Evolutionary conservation across 2,329 filamentous ascomycete genomes (phyloP), one percentile per base, ranked within the genome.

Genomic region (Diaporthe sp.): DNA sequence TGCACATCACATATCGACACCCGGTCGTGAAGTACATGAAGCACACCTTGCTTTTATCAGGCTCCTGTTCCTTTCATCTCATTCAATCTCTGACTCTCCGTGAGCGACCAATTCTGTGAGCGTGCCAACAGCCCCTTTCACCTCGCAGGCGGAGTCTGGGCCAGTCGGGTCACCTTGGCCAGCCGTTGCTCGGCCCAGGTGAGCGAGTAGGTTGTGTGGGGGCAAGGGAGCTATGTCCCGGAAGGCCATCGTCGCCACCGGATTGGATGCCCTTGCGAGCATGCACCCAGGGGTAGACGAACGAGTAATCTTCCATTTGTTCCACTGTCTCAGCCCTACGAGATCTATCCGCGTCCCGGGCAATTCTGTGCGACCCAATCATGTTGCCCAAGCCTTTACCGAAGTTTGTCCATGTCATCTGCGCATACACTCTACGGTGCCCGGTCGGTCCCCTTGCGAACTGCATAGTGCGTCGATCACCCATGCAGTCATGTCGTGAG

Each of bases 311-410:
- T 61, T 51, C 46, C 13, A 55, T 22, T 17, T 25, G 51, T 53
- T 28, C 46, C 22, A 61, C 12, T 49, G 60, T 61, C 55, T 75
- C 74, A 75, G 71, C 74, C 74, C 68, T 75, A 75, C 39, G 42
- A 75, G 51, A 44, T 62, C 71, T 49, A 53, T 39, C 39, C 62
- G 53, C n/a, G 19, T 10, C 55, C 37, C 28, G 55, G 62, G 42
- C 37, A 62, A 44, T 31, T 49, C n/a, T 39, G 39, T 13, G 53
- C 70, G 44, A 67, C 25, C 55, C 71, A 61, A 72, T 53, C 31
- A 72, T 34, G 10, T 28, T 57, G 12, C 37, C 58, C n/a, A 19
- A 19, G n/a, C 37, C 22, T 10, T 10, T 10, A 15, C n/a, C n/a
- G n/a, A 51, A 57, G 51, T 44, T 44, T 13, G 34, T 9, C 67